phyloP scores from a whole-genome alignment of 371 early-diverging fungal genomes.

The Mortierella sp. region DNA sequence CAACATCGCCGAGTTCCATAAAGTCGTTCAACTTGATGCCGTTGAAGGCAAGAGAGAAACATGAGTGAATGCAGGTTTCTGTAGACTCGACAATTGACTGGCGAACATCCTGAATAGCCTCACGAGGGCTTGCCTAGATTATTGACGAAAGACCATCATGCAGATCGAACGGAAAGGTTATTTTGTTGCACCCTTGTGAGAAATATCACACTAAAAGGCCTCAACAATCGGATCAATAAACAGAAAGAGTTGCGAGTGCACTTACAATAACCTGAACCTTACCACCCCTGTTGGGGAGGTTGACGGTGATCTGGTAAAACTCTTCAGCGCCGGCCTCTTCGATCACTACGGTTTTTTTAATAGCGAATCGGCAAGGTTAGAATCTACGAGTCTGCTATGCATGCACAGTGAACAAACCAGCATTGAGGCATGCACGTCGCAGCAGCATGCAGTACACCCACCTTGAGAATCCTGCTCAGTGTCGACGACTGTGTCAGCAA shows the following conservation, averaged over 20 bases:
- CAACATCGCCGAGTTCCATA: conserved; percentile 82
- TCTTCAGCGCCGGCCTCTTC: conserved; percentile 65
- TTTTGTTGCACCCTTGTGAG: neutral
- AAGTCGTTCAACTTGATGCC: conserved; percentile 82
- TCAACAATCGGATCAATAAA: neutral
- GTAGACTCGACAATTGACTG: conserved; percentile 90
- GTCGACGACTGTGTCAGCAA: conserved; percentile 42
- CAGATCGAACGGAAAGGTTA: neutral
- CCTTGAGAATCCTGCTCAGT: conserved; percentile 54
- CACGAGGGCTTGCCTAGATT: conserved; percentile 76
- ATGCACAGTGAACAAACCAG: neutral
- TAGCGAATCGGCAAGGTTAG: neutral
- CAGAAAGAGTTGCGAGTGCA: neutral
- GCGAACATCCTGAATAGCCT: conserved; percentile 89
- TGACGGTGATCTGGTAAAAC: conserved; percentile 71
- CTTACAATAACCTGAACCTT: conserved; percentile 69
- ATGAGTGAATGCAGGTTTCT: conserved; percentile 88
- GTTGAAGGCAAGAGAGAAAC: conserved; percentile 87
- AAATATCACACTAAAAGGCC: neutral
- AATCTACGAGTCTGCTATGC: neutral
- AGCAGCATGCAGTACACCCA: neutral
- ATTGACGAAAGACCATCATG: neutral
- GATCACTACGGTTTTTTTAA: conserved; percentile 23
- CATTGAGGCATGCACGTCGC: neutral
- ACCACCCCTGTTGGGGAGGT: conserved; percentile 67